These are phyloP conservation scores for Byssoonygena ceratinophila DNA, from an alignment of 2,329 filamentous ascomycete species.

Conservation along the genomic window DNA sequence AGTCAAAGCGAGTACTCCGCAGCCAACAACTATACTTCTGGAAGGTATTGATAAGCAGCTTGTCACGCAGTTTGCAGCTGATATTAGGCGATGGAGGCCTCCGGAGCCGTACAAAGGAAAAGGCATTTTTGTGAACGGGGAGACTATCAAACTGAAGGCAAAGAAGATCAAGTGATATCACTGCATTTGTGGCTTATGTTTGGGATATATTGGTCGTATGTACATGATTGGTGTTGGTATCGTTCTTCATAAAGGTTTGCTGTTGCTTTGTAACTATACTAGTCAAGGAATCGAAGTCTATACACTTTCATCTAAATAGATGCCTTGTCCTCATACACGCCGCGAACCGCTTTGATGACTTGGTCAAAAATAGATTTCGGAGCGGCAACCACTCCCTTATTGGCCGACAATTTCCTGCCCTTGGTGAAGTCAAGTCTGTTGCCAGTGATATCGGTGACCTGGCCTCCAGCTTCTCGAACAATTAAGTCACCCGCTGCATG, in stretches of 20 bases:
- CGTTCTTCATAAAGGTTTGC: slow-evolving; percentile 3
- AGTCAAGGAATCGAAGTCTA: background rate
- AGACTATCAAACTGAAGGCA: slow-evolving; percentile 95
- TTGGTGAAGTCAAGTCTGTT: slow-evolving; percentile 75
- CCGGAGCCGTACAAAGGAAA: slow-evolving; percentile 99
- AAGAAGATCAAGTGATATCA: slow-evolving; percentile 78
- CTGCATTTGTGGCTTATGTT: slow-evolving; percentile 6
- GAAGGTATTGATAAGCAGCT: slow-evolving; percentile 79
- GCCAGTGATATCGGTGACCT: slow-evolving; percentile 81
- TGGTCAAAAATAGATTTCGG: slow-evolving; percentile 62
- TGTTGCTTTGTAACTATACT: slow-evolving; percentile 5
- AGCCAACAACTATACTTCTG: slow-evolving; percentile 81
- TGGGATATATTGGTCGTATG: slow-evolving; percentile 23
- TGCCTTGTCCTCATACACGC: slow-evolving; percentile 51
- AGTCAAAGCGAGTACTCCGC: slow-evolving; percentile 75
- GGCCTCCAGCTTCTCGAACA: slow-evolving; percentile 83
- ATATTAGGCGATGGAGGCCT: slow-evolving; percentile 75
- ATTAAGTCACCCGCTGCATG: slow-evolving; percentile 92
- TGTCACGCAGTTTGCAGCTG: slow-evolving; percentile 82
- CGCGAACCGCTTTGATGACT: slow-evolving; percentile 70
- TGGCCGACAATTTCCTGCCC: slow-evolving; percentile 74
- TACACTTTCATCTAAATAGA: slow-evolving; percentile 26
- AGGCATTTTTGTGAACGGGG: slow-evolving; percentile 94
- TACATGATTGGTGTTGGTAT: slow-evolving; percentile 18
- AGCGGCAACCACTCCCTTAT: slow-evolving; percentile 89